Evolutionary conservation across 805 yeast species (phyloP), one percentile per base, ranked within the genome.

Genomic region (Babjeviella inositovora): DNA sequence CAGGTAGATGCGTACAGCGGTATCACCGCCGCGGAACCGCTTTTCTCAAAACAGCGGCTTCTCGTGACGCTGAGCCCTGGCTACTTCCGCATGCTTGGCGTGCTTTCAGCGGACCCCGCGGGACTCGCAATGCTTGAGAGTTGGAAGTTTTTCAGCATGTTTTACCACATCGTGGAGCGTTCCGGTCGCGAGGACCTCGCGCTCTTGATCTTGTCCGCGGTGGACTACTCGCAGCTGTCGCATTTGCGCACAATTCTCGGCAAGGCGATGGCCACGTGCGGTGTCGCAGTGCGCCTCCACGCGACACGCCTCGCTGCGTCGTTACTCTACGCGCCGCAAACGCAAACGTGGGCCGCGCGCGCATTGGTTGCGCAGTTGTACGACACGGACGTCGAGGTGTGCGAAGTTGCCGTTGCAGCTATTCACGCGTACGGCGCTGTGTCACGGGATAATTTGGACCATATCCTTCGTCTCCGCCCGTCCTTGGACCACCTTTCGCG

Each of bases 1-100:
- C 93, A 80, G 43, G 51, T 80, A 11, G 92, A 79, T 37, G 87
- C 87, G 1, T 60, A 55, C 40, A 72, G 84, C 39, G 92, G 92
- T 1, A 63, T 81, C 15, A 49, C 59, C 4, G 70, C 90, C 0
- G 48, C 62, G 2, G 87, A 76, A 22, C 90, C 93, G 8, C 61
- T 87, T 2, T 67, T 87, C 26, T 67, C 81, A 2, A 57, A 54
- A 19, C 48, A 47, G 3, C 50, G 79, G 17, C 44, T 87, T 21
- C 66, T 66, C 18, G 53, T 57, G 1, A 79, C 93, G 3, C 41
- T 79, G 12, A 67, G 81, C 20, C 46, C 54, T 28, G 96, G 95
- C 0, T 87, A 85, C 41, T 64, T 90, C 31, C 62, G 66, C 28
- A 64, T 87, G 38, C 45, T 90, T 7, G 95, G 95, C 0, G 69